Base-by-base conservation (phyloP, 768 basidiomycete species). In the Termitomyces sp. region DNA sequence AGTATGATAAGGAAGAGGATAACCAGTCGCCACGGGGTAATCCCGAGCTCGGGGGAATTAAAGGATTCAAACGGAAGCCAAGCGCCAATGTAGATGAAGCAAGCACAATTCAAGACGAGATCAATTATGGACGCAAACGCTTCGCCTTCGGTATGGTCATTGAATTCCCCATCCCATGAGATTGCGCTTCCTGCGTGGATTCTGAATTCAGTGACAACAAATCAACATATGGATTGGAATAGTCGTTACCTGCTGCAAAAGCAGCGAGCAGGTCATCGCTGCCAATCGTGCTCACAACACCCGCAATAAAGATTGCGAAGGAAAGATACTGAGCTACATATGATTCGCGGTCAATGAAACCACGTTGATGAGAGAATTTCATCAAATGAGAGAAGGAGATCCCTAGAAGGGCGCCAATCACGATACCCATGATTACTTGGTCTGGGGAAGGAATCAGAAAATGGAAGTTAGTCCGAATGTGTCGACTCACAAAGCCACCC, bases 41-140 rank as follows among this genome's bases (percentile, higher is more conserved):
- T 80, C 1, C 85, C 85, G 7, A 91, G 72, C 8, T 78, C 79
- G 2, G 82, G 78, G 6, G 70, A 70, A 51, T 82, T 78, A 69
- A 88, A 91, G 9, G 74, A 64, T 8, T 76, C 63, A 64, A 91
- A 90, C 0, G 88, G 88, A 12, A 91, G 71, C 86, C 95, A 94
- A 2, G 96, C 95, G 30, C 96, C 97, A 46, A 83, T 89, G 68
- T 92, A 92, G 30, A 93, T 78, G 71, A 93, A 93, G 71, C 88
- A 89, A 2, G 75, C 86, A 61, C 88, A 89, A 64, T 91, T 92
- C 56, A 92, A 77, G 28, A 97, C 78, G 61, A 97, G 82, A 70
- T 98, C 92, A 62, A 98, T 87, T 44, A 97, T 91, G 28, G 93
- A 88, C 1, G 93, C 88, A 69, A 99, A 98, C 12, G 85, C 78